Base-by-base conservation (phyloP, 2,329 filamentous ascomycete genomes). In the Parafenestella ontariensis region DNA sequence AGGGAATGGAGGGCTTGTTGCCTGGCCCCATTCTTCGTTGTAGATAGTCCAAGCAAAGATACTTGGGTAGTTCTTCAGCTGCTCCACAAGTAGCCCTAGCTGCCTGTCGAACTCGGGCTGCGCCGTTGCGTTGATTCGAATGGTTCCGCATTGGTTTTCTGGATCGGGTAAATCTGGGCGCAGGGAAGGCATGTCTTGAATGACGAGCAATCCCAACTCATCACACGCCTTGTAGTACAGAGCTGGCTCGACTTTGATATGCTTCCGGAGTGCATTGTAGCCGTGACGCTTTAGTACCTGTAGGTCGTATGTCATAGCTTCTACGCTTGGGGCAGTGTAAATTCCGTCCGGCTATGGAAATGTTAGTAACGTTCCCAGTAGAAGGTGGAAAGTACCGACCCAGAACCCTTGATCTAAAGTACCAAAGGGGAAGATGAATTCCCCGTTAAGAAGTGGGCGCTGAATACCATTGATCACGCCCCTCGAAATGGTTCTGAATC, bases 141-240 rank as follows among this genome's bases (percentile, higher is more conserved):
- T 62, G 13, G 21, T 42, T 2, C 55, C 57, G 33, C 65, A 65
- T 8, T 24, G 13, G 34, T 56, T 41, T 1, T 54, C 48, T 8
- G 26, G 57, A 69, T 18, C 52, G 1, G 61, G 58, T 2, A 69
- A 48, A 8, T 68, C 62, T 2, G 65, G 66, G 3, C 66, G 57
- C 1, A 89, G 73, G 2, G 86, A 82, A 0, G 88, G 88, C 88
- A 91, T 91, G 57, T 91, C 89, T 67, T 90, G 88, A 42, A 90
- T 85, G 5, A 91, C 81, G 23, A 90, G 70, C 15, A 90, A 70
- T 1, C 88, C 88, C 1, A 90, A 71, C 55, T 85, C 79, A 45
- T 91, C 88, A 52, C 86, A 88, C 4, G 88, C 87, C 17, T 83
- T 81, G 68, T 90, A 90, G 70, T 87, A 91, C 6, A 90, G 71